Percentiles rank a stretch among this genome's conserved stretches.
Conservation (phyloP, 768 basidiomycete species). For the Dentipellis sp. region DNA sequence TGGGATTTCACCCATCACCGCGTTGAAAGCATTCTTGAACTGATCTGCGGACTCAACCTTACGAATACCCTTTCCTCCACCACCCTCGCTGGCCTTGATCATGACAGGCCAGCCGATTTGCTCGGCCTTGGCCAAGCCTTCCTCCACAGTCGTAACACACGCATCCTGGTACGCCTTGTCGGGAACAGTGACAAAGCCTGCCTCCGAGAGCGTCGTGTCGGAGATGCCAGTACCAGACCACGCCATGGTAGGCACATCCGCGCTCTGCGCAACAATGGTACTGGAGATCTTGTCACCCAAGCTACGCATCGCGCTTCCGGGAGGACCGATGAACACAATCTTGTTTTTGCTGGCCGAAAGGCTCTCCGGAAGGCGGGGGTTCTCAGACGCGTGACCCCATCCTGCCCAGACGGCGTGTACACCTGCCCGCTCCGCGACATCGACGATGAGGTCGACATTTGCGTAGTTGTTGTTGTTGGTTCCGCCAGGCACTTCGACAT, state of each 20-base stretch:
- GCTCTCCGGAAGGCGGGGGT: constrained; percentile 91
- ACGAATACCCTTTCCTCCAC: constrained; percentile 97
- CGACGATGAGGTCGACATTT: constrained; percentile 98
- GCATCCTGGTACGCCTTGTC: constrained; percentile 84
- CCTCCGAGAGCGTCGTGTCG: constrained; percentile 73
- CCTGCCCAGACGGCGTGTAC: constrained; percentile 99
- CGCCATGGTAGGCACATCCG: constrained; percentile 94
- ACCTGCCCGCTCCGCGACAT: constrained; percentile 92
- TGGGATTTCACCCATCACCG: constrained; percentile 93
- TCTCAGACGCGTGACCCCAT: constrained; percentile 99
- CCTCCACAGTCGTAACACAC: constrained; percentile 81
- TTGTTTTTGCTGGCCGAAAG: constrained; percentile 88
- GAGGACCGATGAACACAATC: constrained; percentile 98
- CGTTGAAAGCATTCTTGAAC: constrained; percentile 92
- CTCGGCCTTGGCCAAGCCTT: constrained; percentile 76
- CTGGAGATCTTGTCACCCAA: constrained; percentile 99
- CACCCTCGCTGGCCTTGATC: constrained; percentile 99
- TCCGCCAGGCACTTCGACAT: constrained; percentile 97
- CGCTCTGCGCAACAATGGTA: constrained; percentile 97
- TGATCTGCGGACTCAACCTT: constrained; percentile 82
- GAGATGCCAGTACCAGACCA: constrained; percentile 96
- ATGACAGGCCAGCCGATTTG: constrained; percentile 95
- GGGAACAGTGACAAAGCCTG: constrained; percentile 90
- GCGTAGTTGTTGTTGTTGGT: constrained; percentile 99
- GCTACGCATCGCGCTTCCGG: constrained; percentile 97